These are phyloP conservation scores for Malassezia sp. DNA, from an alignment of 1,284 basidiomycete genomes.

Conservation along the genomic window DNA sequence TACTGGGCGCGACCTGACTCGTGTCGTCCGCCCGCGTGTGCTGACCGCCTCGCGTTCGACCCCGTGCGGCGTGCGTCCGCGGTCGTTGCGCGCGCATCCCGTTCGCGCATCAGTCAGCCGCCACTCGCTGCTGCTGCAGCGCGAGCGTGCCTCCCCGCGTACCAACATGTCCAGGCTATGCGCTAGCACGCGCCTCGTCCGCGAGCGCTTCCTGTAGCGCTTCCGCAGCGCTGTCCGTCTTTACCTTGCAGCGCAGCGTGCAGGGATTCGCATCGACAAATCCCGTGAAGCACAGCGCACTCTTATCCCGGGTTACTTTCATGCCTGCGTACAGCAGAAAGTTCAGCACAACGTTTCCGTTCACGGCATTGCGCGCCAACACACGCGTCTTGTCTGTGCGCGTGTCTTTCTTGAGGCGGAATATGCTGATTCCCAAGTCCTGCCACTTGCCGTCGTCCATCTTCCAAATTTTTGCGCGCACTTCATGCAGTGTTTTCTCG, in stretches of 20 bases:
- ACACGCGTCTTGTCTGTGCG: slow-evolving; percentile 23
- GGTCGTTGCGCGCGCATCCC: no score
- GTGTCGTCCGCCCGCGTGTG: no score
- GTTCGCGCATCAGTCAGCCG: no score
- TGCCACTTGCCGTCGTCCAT: slow-evolving; percentile 31
- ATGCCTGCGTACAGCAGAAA: slow-evolving; percentile 28
- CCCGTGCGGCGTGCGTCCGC: no score
- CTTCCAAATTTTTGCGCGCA: slow-evolving; percentile 36
- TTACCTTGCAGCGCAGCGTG: slow-evolving; percentile 35
- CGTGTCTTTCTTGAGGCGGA: slow-evolving; percentile 29
- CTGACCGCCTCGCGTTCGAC: no score
- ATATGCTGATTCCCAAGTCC: slow-evolving; percentile 33
- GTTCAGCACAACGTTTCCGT: slow-evolving; percentile 36
- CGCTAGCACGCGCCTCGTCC: slow-evolving; percentile 7
- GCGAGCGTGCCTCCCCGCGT: no score
- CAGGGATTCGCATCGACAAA: slow-evolving; percentile 28
- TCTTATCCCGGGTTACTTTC: slow-evolving; percentile 23
- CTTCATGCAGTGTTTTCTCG: slow-evolving; percentile 25
- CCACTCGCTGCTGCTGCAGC: no score
- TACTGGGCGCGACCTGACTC: not conserved
- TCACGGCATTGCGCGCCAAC: slow-evolving; percentile 36
- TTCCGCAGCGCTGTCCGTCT: slow-evolving; percentile 25
- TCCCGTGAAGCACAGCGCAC: slow-evolving; percentile 27
- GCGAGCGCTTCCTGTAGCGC: slow-evolving; percentile 27
- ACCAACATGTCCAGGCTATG: no score